A percentile compares a stretch with the other conserved stretches of the same genome.
Evolutionary conservation across 352 stramenopile species (phyloP).

Genomic region (Pythium angustatum): DNA sequence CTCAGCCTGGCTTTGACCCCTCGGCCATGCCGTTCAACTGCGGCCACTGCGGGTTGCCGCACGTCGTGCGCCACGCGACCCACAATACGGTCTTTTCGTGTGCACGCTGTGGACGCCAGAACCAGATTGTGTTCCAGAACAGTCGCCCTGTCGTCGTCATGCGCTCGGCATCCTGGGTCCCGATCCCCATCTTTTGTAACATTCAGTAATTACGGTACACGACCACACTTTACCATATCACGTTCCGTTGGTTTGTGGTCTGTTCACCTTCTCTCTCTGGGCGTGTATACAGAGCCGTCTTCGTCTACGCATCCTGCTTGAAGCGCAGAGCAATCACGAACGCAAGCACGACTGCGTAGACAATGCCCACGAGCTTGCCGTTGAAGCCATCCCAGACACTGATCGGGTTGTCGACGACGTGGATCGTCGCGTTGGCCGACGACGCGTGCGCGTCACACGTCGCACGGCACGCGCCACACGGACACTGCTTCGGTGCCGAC

Average conservation of each 20-base stretch:
- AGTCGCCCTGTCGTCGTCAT: constrained; percentile 42
- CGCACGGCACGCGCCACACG: constrained; percentile 64
- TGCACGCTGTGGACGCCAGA: constrained; percentile 52
- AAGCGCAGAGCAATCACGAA: constrained; percentile 44
- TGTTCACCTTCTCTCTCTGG: no score
- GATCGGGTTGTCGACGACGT: constrained; percentile 67
- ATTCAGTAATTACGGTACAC: constrained; percentile 64
- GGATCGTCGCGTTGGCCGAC: constrained; percentile 38
- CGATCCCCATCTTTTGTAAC: constrained; percentile 66
- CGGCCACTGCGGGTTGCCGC: constrained; percentile 56
- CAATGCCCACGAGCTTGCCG: constrained; percentile 50
- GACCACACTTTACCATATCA: not conserved
- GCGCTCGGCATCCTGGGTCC: constrained; percentile 50
- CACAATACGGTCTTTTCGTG: constrained; percentile 62
- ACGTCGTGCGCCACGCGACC: constrained; percentile 61
- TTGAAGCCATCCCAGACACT: constrained; percentile 68
- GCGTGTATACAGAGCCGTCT: no score
- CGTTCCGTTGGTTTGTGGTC: no score
- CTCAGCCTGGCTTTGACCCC: constrained; percentile 38
- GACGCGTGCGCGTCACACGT: constrained; percentile 57
- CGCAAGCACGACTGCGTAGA: constrained; percentile 54
- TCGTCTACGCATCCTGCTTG: constrained; percentile 42
- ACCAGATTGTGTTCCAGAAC: constrained; percentile 59
- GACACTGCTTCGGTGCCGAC: constrained; percentile 63
- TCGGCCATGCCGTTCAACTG: constrained; percentile 56